Base-by-base conservation (phyloP, 2,329 filamentous ascomycete species). In the Venturia carpophila region DNA sequence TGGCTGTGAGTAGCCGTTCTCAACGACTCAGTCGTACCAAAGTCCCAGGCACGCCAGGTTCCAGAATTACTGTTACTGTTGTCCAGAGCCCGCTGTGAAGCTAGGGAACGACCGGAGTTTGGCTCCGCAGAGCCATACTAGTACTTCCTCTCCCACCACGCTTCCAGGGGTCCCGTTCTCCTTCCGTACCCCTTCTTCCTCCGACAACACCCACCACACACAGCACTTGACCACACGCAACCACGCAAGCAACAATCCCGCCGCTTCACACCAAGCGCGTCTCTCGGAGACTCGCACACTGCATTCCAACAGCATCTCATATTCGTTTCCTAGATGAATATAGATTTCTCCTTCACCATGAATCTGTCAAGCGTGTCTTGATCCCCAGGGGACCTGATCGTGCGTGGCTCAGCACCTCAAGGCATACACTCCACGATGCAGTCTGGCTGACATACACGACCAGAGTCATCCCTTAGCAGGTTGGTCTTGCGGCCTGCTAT, bases 281-380 rank as follows among this genome's bases (percentile, higher is more conserved):
- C 52, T 58, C 37, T 37, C 52, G 52, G 30, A 58, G 52, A 37
- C 52, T 37, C 52, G 52, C 27, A 3, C 52, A 37, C 27, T n/a
- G 52, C 52, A 4, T 24, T n/a, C 30, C 37, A 37, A 58, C 52
- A 34, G 19, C 52, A 21, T 37, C 52, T 10, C 52, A 37, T 58
- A 58, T 37, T 58, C 52, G 52, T 58, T 58, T 27, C 19, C 27
- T 15, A 41, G 27, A 61, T 61, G 60, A 34, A 61, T 45, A 61
- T 61, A 61, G 43, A 61, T 61, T 27, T 10, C 9, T 4, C n/a
- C 13, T 61, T 27, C 37, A 19, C 60, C 24, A 45, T 42, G 37
- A 27, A 45, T 10, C 27, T n/a, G 37, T 7, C 9, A 27, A 2
- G 15, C 43, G 17, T 41, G 17, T 30, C 21, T 24, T 61, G 21